Percentiles rank a stretch among this genome's conserved stretches.
Conservation (phyloP, 2,329 filamentous ascomycete genomes). For the Aciculosporium take region DNA sequence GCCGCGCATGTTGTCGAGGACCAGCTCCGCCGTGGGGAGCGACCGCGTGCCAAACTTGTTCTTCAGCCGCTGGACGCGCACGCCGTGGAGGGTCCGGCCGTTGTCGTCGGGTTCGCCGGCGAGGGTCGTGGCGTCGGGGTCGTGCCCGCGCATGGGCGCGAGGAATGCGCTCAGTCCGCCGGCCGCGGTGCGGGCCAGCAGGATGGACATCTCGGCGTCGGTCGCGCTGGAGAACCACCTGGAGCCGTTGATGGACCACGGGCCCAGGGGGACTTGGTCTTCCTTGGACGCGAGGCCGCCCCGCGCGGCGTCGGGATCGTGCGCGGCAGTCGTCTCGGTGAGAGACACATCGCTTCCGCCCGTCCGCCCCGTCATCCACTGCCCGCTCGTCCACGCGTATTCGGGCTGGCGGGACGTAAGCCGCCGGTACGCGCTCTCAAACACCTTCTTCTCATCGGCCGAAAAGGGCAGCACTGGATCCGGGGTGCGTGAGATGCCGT, state of each 20-base stretch:
- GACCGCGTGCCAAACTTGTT: conserved; percentile 57
- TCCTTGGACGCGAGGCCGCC: conserved; percentile 9
- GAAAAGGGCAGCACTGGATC: conserved; percentile 15
- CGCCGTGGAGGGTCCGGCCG: conserved; percentile 44
- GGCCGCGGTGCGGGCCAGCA: conserved; percentile 42
- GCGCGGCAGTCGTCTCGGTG: conserved; percentile 47
- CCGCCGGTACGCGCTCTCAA: conserved; percentile 37
- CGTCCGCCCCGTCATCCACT: conserved; percentile 64
- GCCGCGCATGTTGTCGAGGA: conserved; percentile 45
- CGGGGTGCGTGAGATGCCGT: conserved; percentile 23
- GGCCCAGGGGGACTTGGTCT: conserved; percentile 28
- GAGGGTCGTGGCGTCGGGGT: conserved; percentile 17
- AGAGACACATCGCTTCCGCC: conserved; percentile 56
- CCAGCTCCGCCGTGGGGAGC: conserved; percentile 59
- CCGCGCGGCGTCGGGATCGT: conserved; percentile 8
- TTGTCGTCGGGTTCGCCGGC: conserved; percentile 12
- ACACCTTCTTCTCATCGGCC: conserved; percentile 24
- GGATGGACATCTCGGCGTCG: conserved; percentile 35
- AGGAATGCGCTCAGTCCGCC: conserved; percentile 47
- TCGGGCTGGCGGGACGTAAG: conserved; percentile 36
- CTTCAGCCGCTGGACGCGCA: conserved; percentile 55
- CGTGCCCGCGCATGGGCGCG: conserved; percentile 42
- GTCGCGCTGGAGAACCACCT: conserved; percentile 36
- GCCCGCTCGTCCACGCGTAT: conserved; percentile 53
- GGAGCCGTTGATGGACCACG: conserved; percentile 49